Evolutionary conservation across 179 eudicot genomes (phyloP), one percentile per base, ranked within the genome.

Genomic region (Beta macrorhiza): DNA sequence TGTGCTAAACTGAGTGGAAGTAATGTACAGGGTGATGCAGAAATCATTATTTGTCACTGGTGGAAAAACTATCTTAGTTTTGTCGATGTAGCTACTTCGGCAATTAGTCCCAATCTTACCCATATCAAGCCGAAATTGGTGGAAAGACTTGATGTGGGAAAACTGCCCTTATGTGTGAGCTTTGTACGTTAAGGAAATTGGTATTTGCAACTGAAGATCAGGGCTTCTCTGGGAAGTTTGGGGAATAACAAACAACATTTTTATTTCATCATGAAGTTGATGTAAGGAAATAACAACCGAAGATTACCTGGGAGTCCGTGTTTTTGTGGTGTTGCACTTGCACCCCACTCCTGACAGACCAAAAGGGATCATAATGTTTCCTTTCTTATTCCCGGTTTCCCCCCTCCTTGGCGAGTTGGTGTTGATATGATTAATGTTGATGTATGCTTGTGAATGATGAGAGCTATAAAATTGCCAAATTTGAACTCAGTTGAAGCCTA

Each of bases 401-500:
- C 2, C 42, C 42, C 42, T 37, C 42, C 42, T 37, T 37, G 42
- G 42, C 42, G 42, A 37, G 42, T 37, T 37, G 42, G 42, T 0
- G 3, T 37, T 4, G 42, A 37, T 37, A 37, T n/a, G 32, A 62
- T 51, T 19, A 71, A 4, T 71, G 42, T 71, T 22, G 20, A 68
- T 16, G 17, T 17, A 17, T 42, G 55, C 16, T 52, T 72, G 15
- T 57, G 7, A 58, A 32, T 22, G 52, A 1, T 9, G 10, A 53
- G 17, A 22, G 61, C 14, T 7, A 13, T 45, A 45, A 70, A 51
- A 17, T 19, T 53, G 16, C 15, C 68, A 63, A 42, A 17, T 42
- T 25, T 19, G 61, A 52, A 49, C 56, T 70, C 17, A n/a, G 12
- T 76, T 75, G 74, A 76, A 83, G 73, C 58, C 56, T 80, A 37